Percentiles rank a stretch among this genome's conserved stretches.
These are phyloP conservation scores for Pneumocystis oryctolagi DNA, from an alignment of 1,139 yeast species.

Conservation along the genomic window DNA sequence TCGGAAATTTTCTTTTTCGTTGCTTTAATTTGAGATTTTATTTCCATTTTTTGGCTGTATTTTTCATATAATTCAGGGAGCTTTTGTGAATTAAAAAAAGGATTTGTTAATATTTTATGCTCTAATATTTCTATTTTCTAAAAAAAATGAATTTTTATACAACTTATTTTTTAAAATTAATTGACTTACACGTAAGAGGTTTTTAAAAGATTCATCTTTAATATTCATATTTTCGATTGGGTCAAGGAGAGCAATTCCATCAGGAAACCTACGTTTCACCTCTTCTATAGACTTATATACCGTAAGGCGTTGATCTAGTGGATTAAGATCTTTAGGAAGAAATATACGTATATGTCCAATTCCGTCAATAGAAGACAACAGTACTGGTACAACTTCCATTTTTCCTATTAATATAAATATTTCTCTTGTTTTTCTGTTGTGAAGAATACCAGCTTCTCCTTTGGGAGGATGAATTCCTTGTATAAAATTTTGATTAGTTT, in stretches of 20 bases:
- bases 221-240: slow-evolving; percentile 90
- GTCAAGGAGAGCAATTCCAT: slow-evolving; percentile 76
- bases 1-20: slow-evolving; percentile 54
- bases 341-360: slow-evolving; percentile 69
- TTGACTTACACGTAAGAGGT: slow-evolving; percentile 31
- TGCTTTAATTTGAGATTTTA: slow-evolving; percentile 46
- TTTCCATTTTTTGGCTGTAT: slow-evolving; percentile 48
- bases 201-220: slow-evolving; percentile 58
- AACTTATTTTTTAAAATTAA: background rate
- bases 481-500: slow-evolving; percentile 51
- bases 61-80: slow-evolving; percentile 44
- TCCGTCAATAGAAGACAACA: slow-evolving; percentile 56
- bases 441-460: slow-evolving; percentile 33
- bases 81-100: slow-evolving; percentile 51
- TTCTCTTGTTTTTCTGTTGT: background rate
- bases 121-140: slow-evolving; percentile 73
- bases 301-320: slow-evolving; percentile 54
- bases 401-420: slow-evolving; percentile 31
- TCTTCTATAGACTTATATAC: slow-evolving; percentile 67
- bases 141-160: background rate
- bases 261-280: slow-evolving; percentile 69
- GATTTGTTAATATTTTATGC: slow-evolving; percentile 52
- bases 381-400: slow-evolving; percentile 70
- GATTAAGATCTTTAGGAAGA: slow-evolving; percentile 66
- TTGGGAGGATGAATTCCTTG: slow-evolving; percentile 80